Percentiles rank a stretch among this genome's conserved stretches.
Conservation (phyloP, 2,329 filamentous ascomycete species). For the Fusarium devonianum region DNA sequence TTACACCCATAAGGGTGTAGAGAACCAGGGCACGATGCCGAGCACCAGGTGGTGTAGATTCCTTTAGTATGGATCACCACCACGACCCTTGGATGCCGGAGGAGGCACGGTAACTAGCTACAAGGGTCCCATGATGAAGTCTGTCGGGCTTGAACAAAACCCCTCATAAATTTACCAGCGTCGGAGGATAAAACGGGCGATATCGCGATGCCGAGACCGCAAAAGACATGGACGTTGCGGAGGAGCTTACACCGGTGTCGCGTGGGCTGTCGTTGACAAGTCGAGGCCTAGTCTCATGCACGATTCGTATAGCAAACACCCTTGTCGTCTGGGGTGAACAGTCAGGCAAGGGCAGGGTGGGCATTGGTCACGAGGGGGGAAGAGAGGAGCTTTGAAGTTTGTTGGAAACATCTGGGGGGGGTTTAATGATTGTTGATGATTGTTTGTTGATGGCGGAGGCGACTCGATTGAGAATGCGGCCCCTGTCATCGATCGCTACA, state of each 20-base stretch:
- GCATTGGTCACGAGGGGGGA: background rate
- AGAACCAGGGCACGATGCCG: background rate
- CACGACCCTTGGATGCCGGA: background rate
- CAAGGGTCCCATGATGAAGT: background rate
- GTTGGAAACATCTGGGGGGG: constrained; percentile 10
- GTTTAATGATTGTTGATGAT: constrained; percentile 19
- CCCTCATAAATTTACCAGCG: background rate
- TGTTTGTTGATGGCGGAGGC: constrained; percentile 8
- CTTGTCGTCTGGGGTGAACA: background rate
- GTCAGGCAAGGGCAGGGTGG: too few relatives aligned
- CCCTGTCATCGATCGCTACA: constrained; percentile 23
- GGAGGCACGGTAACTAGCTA: background rate
- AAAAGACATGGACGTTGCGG: background rate
- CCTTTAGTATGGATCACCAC: constrained; percentile 5
- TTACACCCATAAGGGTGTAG: constrained; percentile 4
- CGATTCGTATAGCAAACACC: constrained; percentile 40
- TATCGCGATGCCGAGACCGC: constrained; percentile 18
- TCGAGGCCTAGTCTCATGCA: constrained; percentile 39
- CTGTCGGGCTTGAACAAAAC: background rate
- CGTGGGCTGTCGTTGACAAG: constrained; percentile 17
- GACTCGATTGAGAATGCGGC: background rate
- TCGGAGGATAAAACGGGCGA: constrained; percentile 4
- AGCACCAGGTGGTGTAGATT: constrained; percentile 1
- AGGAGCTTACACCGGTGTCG: constrained; percentile 17
- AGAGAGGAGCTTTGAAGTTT: constrained; percentile 30